Conservation (phyloP, 306 rosid genomes). For the Erythrophleum fordii region DNA sequence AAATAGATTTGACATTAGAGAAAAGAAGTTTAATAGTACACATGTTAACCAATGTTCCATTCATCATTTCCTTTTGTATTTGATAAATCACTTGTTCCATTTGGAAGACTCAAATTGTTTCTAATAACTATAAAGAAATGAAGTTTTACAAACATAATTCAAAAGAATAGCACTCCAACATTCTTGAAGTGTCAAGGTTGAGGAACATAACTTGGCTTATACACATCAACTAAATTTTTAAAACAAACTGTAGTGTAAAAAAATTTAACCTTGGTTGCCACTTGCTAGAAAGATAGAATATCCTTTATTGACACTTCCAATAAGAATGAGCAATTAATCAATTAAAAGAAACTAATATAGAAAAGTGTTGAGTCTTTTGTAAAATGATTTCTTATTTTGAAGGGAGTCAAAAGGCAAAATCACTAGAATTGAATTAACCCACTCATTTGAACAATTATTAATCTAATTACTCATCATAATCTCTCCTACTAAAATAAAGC, state of each 20-base stretch:
- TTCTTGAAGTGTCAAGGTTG: constrained; percentile 16
- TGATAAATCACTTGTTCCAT: constrained; percentile 48
- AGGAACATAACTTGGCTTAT: constrained; percentile 17
- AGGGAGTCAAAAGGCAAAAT: no score
- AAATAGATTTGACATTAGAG: constrained; percentile 10
- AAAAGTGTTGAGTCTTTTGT: no score
- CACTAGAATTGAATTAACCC: no score
- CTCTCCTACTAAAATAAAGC: no score
- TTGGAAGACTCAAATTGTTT: constrained; percentile 63
- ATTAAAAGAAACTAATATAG: constrained; percentile 24
- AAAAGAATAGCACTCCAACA: constrained; percentile 5
- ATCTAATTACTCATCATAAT: no score
- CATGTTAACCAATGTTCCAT: constrained; percentile 43
- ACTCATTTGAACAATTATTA: no score
- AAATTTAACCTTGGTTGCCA: not conserved
- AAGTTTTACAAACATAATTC: constrained; percentile 13
- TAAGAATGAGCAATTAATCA: constrained; percentile 31
- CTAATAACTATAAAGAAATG: constrained; percentile 40
- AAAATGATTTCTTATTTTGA: no score
- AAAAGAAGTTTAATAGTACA: constrained; percentile 7
- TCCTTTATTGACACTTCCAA: constrained; percentile 9
- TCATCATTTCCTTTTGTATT: constrained; percentile 69
- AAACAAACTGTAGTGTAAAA: constrained; percentile 9
- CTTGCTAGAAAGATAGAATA: constrained; percentile 27
- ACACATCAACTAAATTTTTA: constrained; percentile 21